Evolutionary conservation across 164 flowering plant species (phyloP), one percentile per base, ranked within the genome.

Genomic region (Vitis labrusca): DNA sequence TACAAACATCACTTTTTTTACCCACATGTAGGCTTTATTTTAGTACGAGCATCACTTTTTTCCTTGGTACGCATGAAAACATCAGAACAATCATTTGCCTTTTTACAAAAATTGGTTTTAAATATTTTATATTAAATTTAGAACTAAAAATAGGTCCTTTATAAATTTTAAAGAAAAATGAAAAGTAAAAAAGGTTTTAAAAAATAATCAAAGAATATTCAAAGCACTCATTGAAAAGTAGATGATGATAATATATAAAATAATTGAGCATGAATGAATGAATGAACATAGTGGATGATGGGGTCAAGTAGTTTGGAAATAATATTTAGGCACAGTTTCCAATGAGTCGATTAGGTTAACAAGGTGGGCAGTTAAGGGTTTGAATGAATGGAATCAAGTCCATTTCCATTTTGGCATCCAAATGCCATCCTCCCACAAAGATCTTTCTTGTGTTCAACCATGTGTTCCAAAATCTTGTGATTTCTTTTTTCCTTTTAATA

Each of bases 271-370:
- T 17, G 59, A 13, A 53, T 11, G 44, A 37, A 13, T 52, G 16
- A 14, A 48, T 16, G 17, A 52, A 10, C 10, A 64, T 59, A n/a
- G 19, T 59, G 7, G 23, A 59, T 17, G 2, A 9, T 19, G 56
- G 67, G 56, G 6, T 37, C 44, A 37, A 6, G 44, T 37, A 37
- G 44, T 37, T 37, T 37, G 44, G 44, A 37, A 57, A 48, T 55
- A 50, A 71, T 50, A 9, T 10, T 37, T 37, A 37, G 3, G 53
- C 54, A 29, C 70, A 65, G 27, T 19, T 54, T n/a, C 27, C 69
- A 29, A 74, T 65, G 48, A 69, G 11, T 23, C 59, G 76, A 68
- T 74, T 50, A 59, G 49, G n/a, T 13, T 68, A 49, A 68, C 51
- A 15, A 61, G 71, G 63, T 67, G 68, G 69, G 12, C 64, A 54